These are phyloP conservation scores for Coffea eugenioides DNA, from an alignment of 257 asterid species.

Conservation along the genomic window DNA sequence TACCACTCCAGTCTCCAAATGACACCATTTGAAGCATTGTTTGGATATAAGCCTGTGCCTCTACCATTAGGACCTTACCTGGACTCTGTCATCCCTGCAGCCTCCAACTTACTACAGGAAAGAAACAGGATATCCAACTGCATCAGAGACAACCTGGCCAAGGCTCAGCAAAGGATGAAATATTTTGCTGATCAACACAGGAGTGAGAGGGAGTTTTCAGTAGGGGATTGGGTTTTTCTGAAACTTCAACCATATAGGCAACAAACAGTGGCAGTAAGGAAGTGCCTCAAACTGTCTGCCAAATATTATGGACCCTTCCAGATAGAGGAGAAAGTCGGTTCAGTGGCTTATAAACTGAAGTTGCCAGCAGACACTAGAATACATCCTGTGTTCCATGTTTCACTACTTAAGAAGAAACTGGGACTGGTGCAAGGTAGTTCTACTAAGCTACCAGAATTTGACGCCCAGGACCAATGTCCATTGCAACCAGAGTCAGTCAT, in stretches of 20 bases:
- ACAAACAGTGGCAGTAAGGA: background rate
- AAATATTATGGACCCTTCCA: background rate
- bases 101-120: background rate
- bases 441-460: too few relatives aligned
- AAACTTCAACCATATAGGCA: background rate
- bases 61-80: background rate
- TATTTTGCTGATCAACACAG: background rate
- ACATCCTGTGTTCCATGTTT: background rate
- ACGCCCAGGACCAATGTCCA: too few relatives aligned
- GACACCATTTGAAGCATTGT: background rate
- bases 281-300: background rate
- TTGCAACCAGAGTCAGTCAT: background rate
- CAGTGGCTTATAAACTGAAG: background rate
- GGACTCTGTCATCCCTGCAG: too few relatives aligned
- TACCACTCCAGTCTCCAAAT: background rate
- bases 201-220: background rate
- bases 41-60: background rate
- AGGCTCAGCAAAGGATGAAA: background rate
- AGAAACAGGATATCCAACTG: too few relatives aligned
- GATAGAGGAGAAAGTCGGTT: background rate
- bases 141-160: too few relatives aligned
- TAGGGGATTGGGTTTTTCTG: background rate
- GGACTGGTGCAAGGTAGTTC: background rate
- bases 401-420: background rate
- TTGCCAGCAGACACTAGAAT: background rate